A percentile compares a stretch with the other conserved stretches of the same genome.
phyloP scores from a whole-genome alignment of 768 basidiomycete genomes.

The Trametes gibbosa region DNA sequence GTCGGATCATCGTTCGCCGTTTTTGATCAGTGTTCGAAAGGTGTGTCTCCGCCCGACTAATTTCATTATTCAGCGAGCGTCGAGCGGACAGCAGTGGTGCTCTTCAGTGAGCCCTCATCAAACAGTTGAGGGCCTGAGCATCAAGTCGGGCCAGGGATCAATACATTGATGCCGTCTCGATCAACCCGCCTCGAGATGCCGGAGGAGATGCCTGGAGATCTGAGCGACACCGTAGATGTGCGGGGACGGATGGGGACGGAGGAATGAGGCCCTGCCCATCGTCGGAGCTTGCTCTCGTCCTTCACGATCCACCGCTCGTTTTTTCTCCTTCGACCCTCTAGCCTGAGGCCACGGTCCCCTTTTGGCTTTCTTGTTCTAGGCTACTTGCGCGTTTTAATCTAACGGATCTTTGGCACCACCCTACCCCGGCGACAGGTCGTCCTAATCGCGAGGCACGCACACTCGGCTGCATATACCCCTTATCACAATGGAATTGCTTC shows the following conservation, averaged over 20 bases:
- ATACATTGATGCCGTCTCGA: neutral
- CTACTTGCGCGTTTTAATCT: neutral
- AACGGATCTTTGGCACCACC: neutral
- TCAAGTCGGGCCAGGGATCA: neutral
- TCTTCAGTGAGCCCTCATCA: neutral
- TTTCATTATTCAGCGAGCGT: neutral
- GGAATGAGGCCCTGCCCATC: neutral
- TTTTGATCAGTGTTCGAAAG: no score
- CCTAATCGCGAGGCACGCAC: neutral
- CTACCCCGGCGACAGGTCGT: slow-evolving; percentile 8
- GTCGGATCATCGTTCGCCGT: no score
- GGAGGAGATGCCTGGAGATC: neutral
- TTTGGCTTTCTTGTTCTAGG: neutral
- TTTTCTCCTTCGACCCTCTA: neutral
- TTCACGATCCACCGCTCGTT: neutral
- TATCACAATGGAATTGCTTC: neutral
- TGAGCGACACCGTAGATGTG: neutral
- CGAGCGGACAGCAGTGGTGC: neutral
- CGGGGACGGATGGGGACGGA: neutral
- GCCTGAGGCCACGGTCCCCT: slow-evolving; percentile 7
- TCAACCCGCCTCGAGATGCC: neutral
- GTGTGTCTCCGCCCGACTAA: no score
- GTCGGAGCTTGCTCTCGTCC: slow-evolving; percentile 6
- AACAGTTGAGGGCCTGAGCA: neutral
- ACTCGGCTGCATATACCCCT: slow-evolving; percentile 3